A percentile compares a stretch with the other conserved stretches of the same genome.
These are phyloP conservation scores for Colletotrichum tanaceti DNA, from an alignment of 2,329 filamentous ascomycete genomes.

Conservation along the genomic window DNA sequence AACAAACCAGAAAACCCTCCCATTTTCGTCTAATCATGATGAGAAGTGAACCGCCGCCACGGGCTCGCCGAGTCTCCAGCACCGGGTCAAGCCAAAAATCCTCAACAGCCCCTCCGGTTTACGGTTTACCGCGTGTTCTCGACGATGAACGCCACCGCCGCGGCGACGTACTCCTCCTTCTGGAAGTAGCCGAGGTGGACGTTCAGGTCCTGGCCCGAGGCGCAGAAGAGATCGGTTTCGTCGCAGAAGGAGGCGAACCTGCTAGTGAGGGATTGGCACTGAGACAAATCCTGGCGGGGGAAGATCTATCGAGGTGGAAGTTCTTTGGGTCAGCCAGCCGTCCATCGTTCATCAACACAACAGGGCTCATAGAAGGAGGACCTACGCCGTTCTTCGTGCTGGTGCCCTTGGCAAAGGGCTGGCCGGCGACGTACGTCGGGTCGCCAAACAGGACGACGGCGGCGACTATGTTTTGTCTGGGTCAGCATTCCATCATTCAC, in stretches of 20 bases:
- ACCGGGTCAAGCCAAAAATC: conserved; percentile 12
- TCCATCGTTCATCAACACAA: rapidly evolving
- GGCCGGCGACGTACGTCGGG: conserved; percentile 52
- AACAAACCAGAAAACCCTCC: neutral
- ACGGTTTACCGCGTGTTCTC: conserved; percentile 14
- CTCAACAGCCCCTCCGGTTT: too few relatives aligned
- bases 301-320: conserved; percentile 22
- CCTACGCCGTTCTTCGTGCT: conserved; percentile 53
- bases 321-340: too few relatives aligned
- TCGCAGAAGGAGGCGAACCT: conserved; percentile 34
- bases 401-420: conserved; percentile 52
- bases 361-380: neutral
- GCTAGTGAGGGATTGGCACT: conserved; percentile 9
- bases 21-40: neutral
- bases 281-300: conserved; percentile 27
- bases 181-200: conserved; percentile 37
- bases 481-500: neutral
- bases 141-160: conserved; percentile 18
- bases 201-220: conserved; percentile 34
- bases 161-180: conserved; percentile 24
- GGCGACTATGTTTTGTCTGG: conserved; percentile 48
- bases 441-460: conserved; percentile 56
- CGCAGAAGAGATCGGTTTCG: conserved; percentile 34
- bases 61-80: conserved; percentile 21
- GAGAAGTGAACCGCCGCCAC: neutral